These are phyloP conservation scores for Gastrolobium villosum DNA, from an alignment of 306 rosid genomes.

Conservation along the genomic window DNA sequence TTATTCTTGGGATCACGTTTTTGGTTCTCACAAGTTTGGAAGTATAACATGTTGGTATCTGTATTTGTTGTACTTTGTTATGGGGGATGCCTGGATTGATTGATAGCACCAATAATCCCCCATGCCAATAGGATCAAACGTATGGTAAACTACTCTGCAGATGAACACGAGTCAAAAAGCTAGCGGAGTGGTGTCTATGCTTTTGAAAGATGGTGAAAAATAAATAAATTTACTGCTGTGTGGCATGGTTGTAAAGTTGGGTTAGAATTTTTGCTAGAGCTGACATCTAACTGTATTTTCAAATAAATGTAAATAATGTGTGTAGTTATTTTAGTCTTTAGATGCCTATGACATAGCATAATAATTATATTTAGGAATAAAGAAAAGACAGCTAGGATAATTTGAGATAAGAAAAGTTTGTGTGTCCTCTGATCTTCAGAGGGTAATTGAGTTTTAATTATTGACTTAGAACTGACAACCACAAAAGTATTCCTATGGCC, in stretches of 20 bases:
- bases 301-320: slow-evolving; percentile 30
- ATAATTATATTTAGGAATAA: slow-evolving; percentile 33
- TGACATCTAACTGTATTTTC: slow-evolving; percentile 22
- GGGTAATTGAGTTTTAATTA: slow-evolving; percentile 7
- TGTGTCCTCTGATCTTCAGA: slow-evolving; percentile 14
- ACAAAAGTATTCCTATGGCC: slow-evolving; percentile 26
- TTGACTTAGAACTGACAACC: slow-evolving; percentile 3
- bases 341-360: slow-evolving; percentile 10
- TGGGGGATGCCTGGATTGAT: slow-evolving; percentile 36
- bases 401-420: neutral
- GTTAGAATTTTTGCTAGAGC: slow-evolving; percentile 18
- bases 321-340: slow-evolving; percentile 39
- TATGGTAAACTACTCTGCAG: slow-evolving; percentile 43
- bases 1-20: slow-evolving; percentile 46
- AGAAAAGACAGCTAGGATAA: slow-evolving; percentile 23
- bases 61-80: slow-evolving; percentile 39
- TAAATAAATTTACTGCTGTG: slow-evolving; percentile 22
- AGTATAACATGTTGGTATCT: slow-evolving; percentile 27
- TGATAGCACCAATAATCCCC: slow-evolving; percentile 34
- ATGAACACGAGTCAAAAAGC: slow-evolving; percentile 50
- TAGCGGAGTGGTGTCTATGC: slow-evolving; percentile 40
- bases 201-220: slow-evolving; percentile 40
- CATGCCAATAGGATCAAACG: slow-evolving; percentile 48
- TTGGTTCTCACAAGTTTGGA: slow-evolving; percentile 45
- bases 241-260: slow-evolving; percentile 33